Evolutionary conservation across 2,329 filamentous ascomycete species (phyloP), one percentile per base, ranked within the genome.

Genomic region (Alternaria longipes): DNA sequence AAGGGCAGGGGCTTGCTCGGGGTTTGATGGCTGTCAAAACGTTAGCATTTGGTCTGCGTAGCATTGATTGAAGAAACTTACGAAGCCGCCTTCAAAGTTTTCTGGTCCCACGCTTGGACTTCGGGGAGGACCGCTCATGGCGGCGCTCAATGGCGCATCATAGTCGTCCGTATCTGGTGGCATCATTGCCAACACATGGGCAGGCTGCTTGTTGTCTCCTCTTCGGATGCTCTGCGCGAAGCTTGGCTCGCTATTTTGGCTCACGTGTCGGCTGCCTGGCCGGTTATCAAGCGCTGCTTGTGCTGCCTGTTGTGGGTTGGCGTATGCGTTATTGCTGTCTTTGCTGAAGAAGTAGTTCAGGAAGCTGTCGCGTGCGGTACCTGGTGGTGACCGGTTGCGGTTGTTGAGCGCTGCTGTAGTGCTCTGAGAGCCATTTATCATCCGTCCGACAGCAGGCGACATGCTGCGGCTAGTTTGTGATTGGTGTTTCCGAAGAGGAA

Each of bases 341-440:
- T 99, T 98, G 71, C 95, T 94, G 74, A 99, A 99, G 81, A 99
- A 99, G 81, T 99, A 99, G 81, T 94, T 98, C 64, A 99, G 81
- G 84, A 99, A 99, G 0, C 93, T 96, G 80, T 99, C 95, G 64
- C 90, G 88, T 41, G 92, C 88, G n/a, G 76, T 86, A 28, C 59
- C 62, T 20, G 87, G 84, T 11, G 89, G 89, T 44, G 90, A 90
- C 32, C 81, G 81, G 36, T 87, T 84, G 55, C 90, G 84, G 58
- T 79, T 79, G 11, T 93, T 93, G 71, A 93, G 81, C 11, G 89
- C 85, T 32, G 89, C 85, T 36, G 88, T 83, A 63, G 93, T 85
- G 65, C 69, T 73, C 60, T 78, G 73, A 60, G 73, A 67, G 47
- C 89, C 89, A 71, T 90, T 90, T 72, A 93, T 88, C 44, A 82